These are phyloP conservation scores for Lippia alba DNA, from an alignment of 305 asterid species.

Conservation along the genomic window DNA sequence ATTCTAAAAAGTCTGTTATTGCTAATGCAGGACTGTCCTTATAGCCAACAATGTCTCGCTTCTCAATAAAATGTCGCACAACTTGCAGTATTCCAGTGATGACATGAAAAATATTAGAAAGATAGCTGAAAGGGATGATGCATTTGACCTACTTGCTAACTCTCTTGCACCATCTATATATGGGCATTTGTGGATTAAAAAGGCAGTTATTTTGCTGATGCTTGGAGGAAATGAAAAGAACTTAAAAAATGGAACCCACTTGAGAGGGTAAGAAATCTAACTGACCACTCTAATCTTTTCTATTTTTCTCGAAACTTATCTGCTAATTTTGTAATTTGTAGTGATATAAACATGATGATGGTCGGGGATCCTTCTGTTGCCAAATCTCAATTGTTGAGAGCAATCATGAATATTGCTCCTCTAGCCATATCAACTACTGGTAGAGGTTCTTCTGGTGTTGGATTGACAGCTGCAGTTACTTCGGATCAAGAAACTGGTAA, in stretches of 20 bases:
- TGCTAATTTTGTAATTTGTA: constrained; percentile 40
- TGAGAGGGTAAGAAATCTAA: constrained; percentile 75
- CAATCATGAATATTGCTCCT: constrained; percentile 97
- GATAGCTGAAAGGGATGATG: constrained; percentile 76
- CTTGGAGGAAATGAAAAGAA: constrained; percentile 97
- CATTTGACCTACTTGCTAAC: constrained; percentile 81
- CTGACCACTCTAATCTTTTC: not conserved
- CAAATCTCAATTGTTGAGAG: constrained; percentile 95
- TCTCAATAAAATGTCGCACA: constrained; percentile 85
- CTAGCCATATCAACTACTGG: constrained; percentile 97
- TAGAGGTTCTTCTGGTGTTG: constrained; percentile 99
- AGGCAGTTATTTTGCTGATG: constrained; percentile 89
- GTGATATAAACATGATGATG: constrained; percentile 99
- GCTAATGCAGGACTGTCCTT: constrained; percentile 83
- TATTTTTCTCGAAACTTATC: constrained; percentile 18
- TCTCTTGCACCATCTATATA: constrained; percentile 97
- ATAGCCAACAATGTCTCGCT: constrained; percentile 90
- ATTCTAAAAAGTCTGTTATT: constrained; percentile 17
- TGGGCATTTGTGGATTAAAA: constrained; percentile 96
- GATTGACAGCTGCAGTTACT: constrained; percentile 99
- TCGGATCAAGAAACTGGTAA: constrained; percentile 98
- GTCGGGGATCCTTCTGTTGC: constrained; percentile 99
- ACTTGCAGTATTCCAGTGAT: constrained; percentile 69
- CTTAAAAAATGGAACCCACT: constrained; percentile 95
- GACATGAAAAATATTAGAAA: constrained; percentile 79